Evolutionary conservation across 208 protist genomes (phyloP).

Genomic region (Histomonas meleagridis): DNA sequence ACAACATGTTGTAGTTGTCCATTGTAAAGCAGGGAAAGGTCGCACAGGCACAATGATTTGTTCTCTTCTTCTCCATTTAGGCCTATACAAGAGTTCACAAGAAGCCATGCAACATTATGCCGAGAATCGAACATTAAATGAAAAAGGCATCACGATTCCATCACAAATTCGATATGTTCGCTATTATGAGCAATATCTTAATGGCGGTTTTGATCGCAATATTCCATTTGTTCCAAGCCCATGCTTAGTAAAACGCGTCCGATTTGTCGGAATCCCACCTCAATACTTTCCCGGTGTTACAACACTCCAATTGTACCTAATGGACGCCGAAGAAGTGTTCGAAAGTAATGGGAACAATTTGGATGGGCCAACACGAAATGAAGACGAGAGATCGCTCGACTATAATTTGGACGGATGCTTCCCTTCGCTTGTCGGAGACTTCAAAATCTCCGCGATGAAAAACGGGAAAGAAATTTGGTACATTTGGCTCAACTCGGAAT

Average conservation of each 20-base stretch:
- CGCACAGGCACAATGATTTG: conserved; percentile 79
- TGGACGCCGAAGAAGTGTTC: neutral
- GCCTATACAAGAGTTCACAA: neutral
- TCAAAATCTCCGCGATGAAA: neutral
- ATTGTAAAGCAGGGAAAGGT: conserved; percentile 91
- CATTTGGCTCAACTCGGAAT: neutral
- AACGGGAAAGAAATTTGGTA: neutral
- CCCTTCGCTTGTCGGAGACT: neutral
- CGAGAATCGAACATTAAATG: conserved; percentile 60
- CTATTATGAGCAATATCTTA: conserved; percentile 20
- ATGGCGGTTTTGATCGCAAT: no score
- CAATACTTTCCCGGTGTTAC: neutral
- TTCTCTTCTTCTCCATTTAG: conserved; percentile 39
- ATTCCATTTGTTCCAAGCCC: neutral
- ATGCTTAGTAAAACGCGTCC: neutral
- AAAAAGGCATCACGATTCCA: conserved; percentile 69
- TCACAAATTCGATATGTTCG: conserved; percentile 56
- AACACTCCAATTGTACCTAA: neutral
- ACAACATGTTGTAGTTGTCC: conserved; percentile 67
- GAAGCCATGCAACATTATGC: conserved; percentile 55
- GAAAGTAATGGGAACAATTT: neutral
- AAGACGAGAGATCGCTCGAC: neutral
- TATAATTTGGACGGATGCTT: neutral
- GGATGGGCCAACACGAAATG: neutral
- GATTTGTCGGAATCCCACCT: neutral